Conservation (phyloP, 768 basidiomycete genomes). For the Pulveroboletus sp. region DNA sequence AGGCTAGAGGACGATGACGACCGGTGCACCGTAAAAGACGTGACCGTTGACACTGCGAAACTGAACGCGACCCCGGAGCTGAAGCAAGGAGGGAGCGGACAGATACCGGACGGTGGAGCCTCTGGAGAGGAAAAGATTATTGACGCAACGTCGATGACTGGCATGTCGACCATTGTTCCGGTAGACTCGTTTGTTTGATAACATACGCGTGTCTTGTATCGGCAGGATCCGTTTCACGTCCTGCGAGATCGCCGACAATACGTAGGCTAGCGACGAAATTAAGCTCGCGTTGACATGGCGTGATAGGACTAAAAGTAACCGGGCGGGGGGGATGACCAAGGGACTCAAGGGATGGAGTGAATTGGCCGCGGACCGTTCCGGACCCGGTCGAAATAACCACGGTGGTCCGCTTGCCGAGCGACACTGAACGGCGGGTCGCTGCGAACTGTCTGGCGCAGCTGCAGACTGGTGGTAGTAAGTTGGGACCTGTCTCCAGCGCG, state of each 20-base stretch:
- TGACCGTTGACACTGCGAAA: slow-evolving; percentile 18
- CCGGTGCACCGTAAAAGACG: slow-evolving; percentile 37
- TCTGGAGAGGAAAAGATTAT: slow-evolving; percentile 22
- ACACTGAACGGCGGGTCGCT: not conserved
- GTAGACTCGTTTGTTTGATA: slow-evolving; percentile 18
- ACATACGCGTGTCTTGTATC: slow-evolving; percentile 5
- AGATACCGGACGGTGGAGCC: not conserved
- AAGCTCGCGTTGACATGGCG: slow-evolving; percentile 11
- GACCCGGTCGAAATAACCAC: slow-evolving; percentile 11
- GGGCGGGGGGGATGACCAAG: slow-evolving; percentile 18
- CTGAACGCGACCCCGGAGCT: slow-evolving; percentile 6
- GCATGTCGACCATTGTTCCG: slow-evolving; percentile 16
- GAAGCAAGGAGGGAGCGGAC: slow-evolving; percentile 12
- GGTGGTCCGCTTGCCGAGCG: slow-evolving; percentile 5
- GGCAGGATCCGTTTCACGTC: not conserved
- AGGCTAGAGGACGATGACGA: slow-evolving; percentile 38
- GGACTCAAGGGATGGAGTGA: slow-evolving; percentile 18
- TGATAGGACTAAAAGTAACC: slow-evolving; percentile 1
- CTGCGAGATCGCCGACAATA: slow-evolving; percentile 8
- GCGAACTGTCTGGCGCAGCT: not conserved
- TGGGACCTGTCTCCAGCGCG: not conserved
- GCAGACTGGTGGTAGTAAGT: not conserved
- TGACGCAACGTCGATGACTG: slow-evolving; percentile 9
- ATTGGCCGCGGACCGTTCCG: slow-evolving; percentile 18
- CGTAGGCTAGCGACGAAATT: slow-evolving; percentile 1